These are phyloP conservation scores for Sclerotiophoma versabilis DNA, from an alignment of 2,329 filamentous ascomycete species.

Conservation along the genomic window DNA sequence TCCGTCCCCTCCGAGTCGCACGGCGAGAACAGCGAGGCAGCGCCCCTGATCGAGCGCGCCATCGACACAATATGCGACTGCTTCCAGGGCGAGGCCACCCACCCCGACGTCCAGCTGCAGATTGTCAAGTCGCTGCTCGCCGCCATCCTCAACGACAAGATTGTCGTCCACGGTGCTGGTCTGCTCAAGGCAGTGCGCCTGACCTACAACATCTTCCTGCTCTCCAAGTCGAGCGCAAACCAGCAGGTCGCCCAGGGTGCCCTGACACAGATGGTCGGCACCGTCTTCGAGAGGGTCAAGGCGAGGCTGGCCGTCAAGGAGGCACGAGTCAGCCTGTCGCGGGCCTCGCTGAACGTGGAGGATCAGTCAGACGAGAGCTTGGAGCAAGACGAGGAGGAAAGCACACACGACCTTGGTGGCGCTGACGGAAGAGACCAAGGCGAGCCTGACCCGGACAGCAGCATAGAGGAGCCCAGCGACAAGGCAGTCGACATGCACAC, in stretches of 20 bases:
- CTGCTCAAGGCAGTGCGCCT: constrained; percentile 95
- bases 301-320: constrained; percentile 86
- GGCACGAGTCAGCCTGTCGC: constrained; percentile 66
- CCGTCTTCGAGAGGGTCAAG: constrained; percentile 95
- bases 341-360: constrained; percentile 51
- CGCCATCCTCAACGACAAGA: constrained; percentile 97
- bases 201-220: constrained; percentile 98
- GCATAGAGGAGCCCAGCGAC: constrained; percentile 52
- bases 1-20: constrained; percentile 67
- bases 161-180: constrained; percentile 95
- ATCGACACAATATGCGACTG: constrained; percentile 99
- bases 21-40: constrained; percentile 48
- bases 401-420: constrained; percentile 33
- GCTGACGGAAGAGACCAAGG: constrained; percentile 49
- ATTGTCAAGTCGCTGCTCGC: constrained; percentile 97
- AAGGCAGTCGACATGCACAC: constrained; percentile 56
- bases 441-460: constrained; percentile 47
- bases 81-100: constrained; percentile 95
- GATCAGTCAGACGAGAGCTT: constrained; percentile 44
- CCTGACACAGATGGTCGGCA: constrained; percentile 97
- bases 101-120: constrained; percentile 91
- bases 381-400: constrained; percentile 31
- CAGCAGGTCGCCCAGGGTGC: constrained; percentile 98
- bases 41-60: constrained; percentile 91
- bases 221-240: constrained; percentile 91